Evolutionary conservation across 768 basidiomycete genomes (phyloP).

Genomic region (Boletus reticuloceps): DNA sequence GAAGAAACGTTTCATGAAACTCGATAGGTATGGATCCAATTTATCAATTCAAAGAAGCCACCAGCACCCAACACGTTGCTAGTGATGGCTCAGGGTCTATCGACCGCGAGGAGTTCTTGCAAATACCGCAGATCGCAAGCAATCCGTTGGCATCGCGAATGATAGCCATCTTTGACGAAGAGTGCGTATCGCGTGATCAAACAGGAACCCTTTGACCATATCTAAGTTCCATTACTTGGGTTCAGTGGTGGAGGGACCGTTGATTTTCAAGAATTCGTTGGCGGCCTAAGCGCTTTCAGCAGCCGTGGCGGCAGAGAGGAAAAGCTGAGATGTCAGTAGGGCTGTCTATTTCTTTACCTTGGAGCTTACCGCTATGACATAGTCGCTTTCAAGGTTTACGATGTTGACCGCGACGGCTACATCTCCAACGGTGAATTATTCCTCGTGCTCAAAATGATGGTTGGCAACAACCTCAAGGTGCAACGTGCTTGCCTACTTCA

Average conservation of each 20-base stretch:
- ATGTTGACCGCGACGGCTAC: slow-evolving; percentile 95
- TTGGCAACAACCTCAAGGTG: slow-evolving; percentile 97
- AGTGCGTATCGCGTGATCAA: slow-evolving; percentile 56
- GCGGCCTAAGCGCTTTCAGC: slow-evolving; percentile 95
- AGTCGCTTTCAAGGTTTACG: slow-evolving; percentile 99
- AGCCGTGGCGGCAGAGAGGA: slow-evolving; percentile 96
- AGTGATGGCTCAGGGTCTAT: slow-evolving; percentile 98
- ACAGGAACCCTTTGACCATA: not conserved
- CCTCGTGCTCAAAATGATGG: slow-evolving; percentile 99
- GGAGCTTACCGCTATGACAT: not conserved
- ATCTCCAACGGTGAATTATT: slow-evolving; percentile 99
- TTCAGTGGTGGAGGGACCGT: slow-evolving; percentile 94
- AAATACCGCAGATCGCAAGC: slow-evolving; percentile 98
- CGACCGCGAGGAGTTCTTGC: slow-evolving; percentile 97
- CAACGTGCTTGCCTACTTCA: slow-evolving; percentile 4
- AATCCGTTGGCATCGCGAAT: slow-evolving; percentile 95
- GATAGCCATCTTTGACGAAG: slow-evolving; percentile 99
- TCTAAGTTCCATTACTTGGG: not conserved
- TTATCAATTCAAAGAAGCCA: not conserved
- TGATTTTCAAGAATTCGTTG: slow-evolving; percentile 99
- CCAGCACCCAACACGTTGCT: not conserved
- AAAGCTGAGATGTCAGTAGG: slow-evolving; percentile 83
- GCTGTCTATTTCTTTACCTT: not conserved
- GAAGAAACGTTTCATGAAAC: slow-evolving; percentile 99
- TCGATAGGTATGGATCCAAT: slow-evolving; percentile 67